Evolutionary conservation across 2,329 filamentous ascomycete species (phyloP).

Genomic region (Seiridium cupressi): DNA sequence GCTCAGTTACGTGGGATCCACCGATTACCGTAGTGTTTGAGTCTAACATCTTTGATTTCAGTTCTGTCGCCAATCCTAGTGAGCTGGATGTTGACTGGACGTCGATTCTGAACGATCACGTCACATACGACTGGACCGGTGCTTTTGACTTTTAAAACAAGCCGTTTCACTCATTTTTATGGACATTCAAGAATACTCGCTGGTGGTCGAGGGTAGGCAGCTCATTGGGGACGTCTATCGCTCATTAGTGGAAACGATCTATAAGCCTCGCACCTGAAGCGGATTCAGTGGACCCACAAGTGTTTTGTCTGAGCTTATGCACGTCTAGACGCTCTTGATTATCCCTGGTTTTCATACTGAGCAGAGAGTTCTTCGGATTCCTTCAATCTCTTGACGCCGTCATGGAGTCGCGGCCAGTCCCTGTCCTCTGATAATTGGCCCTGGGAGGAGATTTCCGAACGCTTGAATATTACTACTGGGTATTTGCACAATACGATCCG

Average conservation of each 20-base stretch:
- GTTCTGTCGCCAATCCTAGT: background rate
- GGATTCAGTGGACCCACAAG: too few species aligned
- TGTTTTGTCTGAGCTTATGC: background rate
- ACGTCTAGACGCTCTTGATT: background rate
- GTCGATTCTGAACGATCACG: background rate
- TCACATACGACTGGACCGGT: background rate
- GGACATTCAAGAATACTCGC: too few species aligned
- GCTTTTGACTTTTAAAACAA: background rate
- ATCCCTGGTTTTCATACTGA: slow-evolving; percentile 12
- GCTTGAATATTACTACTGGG: slow-evolving; percentile 46
- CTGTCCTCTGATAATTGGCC: slow-evolving; percentile 21
- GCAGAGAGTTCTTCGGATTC: slow-evolving; percentile 19
- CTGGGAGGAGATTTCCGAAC: slow-evolving; percentile 31
- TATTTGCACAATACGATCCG: slow-evolving; percentile 48
- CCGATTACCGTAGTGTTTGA: background rate
- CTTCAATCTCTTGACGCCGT: slow-evolving; percentile 17
- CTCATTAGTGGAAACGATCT: too few species aligned
- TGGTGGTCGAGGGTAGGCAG: too few species aligned
- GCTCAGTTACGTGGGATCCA: background rate
- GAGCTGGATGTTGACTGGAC: slow-evolving; percentile 2
- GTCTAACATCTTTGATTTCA: background rate
- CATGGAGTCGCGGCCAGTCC: slow-evolving; percentile 39
- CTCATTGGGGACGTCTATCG: too few species aligned
- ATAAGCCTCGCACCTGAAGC: too few species aligned
- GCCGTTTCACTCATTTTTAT: too few species aligned